Evolutionary conservation across 768 basidiomycete genomes (phyloP), one percentile per base, ranked within the genome.

Genomic region (Pleurotus djamor): DNA sequence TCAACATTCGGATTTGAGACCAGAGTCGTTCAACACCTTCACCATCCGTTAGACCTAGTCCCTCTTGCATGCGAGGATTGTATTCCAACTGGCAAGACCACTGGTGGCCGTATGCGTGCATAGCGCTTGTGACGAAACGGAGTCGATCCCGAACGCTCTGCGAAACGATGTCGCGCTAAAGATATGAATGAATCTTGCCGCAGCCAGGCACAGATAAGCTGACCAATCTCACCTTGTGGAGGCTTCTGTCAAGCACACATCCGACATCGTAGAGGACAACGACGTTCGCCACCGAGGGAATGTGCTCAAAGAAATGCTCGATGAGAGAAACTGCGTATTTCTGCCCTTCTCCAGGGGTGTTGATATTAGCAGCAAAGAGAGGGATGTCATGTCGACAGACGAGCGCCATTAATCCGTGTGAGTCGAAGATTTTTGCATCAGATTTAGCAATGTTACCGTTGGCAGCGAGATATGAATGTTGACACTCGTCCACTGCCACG

Each of bases 81-180:
- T 66, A 72, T 0, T 68, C 57, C 0, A 76, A 54, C 55, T 76
- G 73, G 54, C 74, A 76, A 45, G 70, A 60, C 74, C 72, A 77
- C 47, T 74, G 67, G 55, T 77, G 76, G 14, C 69, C 71, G 54
- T 74, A 76, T 0, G 73, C 73, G 60, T 80, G 77, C 70, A 79
- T 72, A 0, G 71, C 74, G 5, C 69, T 71, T 0, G 73, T 74
- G 0, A 68, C 69, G 47, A 74, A 75, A 0, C 44, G 12, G 4
- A 78, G 7, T 0, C 72, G 64, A 3, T 52, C 38, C 0, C 44
- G 35, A 33, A 74, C 56, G 35, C 60, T 52, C 0, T 34, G 14
- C 0, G 66, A 59, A 43, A 76, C 62, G 8, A 74, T 62, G 16
- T 70, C 61, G n/a, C n/a, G n/a, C 37, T 70, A 72, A 72, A 72